Evolutionary conservation across 1,139 yeast species (phyloP), one percentile per base, ranked within the genome.

Genomic region (Diutina siamensis): DNA sequence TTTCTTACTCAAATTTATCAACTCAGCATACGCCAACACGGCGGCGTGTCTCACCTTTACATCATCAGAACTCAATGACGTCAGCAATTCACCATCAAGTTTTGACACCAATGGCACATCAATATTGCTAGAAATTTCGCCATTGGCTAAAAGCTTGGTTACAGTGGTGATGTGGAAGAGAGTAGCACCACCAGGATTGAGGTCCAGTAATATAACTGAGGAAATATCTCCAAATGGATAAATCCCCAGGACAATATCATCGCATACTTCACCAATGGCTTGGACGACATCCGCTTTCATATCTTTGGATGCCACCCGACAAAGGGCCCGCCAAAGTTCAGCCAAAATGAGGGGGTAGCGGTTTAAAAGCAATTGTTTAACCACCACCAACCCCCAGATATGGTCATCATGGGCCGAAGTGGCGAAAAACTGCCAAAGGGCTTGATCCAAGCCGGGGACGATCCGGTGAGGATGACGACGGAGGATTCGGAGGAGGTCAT

Each of bases 81-180:
- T 20, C 12, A 15, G 32, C 12, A 38, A 2, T 62, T 59, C 44
- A 54, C 59, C 42, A 65, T 48, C 44, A 68, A 48, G 44, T 57
- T 60, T 3, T 75, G 71, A 49, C 71, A 74, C n/a, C 64, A 61
- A 44, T 70, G 61, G 12, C 4, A 3, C n/a, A 17, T n/a, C 28
- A 8, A 38, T 4, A 8, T 13, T 3, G 9, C 10, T 19, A 8
- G 10, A 9, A 15, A 25, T 3, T 15, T 15, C 4, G 4, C 28
- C 19, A 10, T 20, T 3, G 7, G 12, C 4, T 18, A 38, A 38
- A 5, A 17, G n/a, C 21, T 38, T 38, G 5, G 32, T 17, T 3
- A 38, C 10, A 20, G 22, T 22, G 32, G 13, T 38, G 12, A 17
- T n/a, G 9, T 38, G 33, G 17, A 38, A 71, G 62, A 1, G 69